Conservation (phyloP, 208 protist species). For the Trypanosoma platydactyli region DNA sequence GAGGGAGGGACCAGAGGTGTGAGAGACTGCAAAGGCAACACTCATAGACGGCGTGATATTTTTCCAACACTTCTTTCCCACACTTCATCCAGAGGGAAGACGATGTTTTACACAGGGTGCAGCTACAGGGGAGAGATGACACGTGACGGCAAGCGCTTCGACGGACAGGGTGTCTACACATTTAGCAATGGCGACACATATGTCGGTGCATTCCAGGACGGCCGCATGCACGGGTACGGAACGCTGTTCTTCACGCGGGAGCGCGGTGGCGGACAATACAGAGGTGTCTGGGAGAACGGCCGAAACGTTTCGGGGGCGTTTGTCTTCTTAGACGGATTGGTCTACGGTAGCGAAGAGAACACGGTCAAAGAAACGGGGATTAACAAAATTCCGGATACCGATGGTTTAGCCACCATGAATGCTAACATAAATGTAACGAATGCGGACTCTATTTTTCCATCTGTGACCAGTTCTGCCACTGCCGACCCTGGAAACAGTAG, state of each 20-base stretch:
- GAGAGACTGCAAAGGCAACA: background rate
- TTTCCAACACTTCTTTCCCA: no score
- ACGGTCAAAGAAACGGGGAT: background rate
- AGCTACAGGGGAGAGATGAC: slow-evolving; percentile 65
- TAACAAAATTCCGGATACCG: no score
- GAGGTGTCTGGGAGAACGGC: slow-evolving; percentile 82
- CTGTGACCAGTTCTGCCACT: background rate
- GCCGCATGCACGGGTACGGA: slow-evolving; percentile 79
- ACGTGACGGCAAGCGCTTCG: slow-evolving; percentile 61
- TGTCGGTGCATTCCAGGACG: slow-evolving; percentile 76
- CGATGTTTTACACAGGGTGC: slow-evolving; percentile 46
- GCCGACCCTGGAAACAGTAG: background rate
- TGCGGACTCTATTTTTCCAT: background rate
- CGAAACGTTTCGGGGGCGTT: slow-evolving; percentile 66
- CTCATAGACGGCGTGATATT: background rate
- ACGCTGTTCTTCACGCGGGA: slow-evolving; percentile 64
- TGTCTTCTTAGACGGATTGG: slow-evolving; percentile 84
- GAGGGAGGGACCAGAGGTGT: no score
- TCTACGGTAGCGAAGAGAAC: slow-evolving; percentile 42
- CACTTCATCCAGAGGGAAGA: no score
- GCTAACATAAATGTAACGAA: no score
- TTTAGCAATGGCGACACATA: slow-evolving; percentile 87
- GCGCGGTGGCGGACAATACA: slow-evolving; percentile 72
- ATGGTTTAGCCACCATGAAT: no score
- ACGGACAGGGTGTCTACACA: slow-evolving; percentile 74